Percentiles rank a stretch among this genome's conserved stretches.
phyloP scores from a whole-genome alignment of 257 asterid species.

The Nicotiana benthamiana region DNA sequence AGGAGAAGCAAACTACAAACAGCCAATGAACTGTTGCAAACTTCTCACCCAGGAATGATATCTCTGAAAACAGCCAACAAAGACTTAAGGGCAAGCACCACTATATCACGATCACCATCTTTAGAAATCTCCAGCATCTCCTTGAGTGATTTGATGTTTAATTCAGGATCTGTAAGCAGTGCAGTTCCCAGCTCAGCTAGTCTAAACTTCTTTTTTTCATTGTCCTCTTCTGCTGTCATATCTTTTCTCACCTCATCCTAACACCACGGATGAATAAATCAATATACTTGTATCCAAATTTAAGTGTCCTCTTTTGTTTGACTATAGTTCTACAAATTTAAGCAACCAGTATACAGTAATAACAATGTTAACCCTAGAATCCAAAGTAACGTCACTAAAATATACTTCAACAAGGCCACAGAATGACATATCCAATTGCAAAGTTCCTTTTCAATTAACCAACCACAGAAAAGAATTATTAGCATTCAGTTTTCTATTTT shows the following conservation, averaged over 20 bases:
- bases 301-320: not conserved
- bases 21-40: conserved; percentile 5
- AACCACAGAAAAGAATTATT: not conserved
- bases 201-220: conserved; percentile 57
- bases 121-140: conserved; percentile 82
- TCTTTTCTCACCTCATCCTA: conserved; percentile 87
- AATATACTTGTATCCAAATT: not conserved
- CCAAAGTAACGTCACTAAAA: not conserved
- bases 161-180: conserved; percentile 82
- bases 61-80: conserved; percentile 93
- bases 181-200: conserved; percentile 93
- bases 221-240: conserved; percentile 66
- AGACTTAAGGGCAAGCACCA: conserved; percentile 66
- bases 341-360: not conserved
- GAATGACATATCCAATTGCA: not conserved
- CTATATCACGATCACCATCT: conserved; percentile 53
- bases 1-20: conserved; percentile 1
- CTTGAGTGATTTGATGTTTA: conserved; percentile 63
- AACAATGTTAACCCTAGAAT: not conserved
- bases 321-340: not conserved
- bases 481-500: not conserved
- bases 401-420: not conserved
- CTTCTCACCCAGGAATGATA: conserved; percentile 86
- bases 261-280: not conserved
- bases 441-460: not conserved